Percentiles rank a stretch among this genome's conserved stretches.
Conservation (phyloP, 257 asterid genomes). For the Echium plantagineum region DNA sequence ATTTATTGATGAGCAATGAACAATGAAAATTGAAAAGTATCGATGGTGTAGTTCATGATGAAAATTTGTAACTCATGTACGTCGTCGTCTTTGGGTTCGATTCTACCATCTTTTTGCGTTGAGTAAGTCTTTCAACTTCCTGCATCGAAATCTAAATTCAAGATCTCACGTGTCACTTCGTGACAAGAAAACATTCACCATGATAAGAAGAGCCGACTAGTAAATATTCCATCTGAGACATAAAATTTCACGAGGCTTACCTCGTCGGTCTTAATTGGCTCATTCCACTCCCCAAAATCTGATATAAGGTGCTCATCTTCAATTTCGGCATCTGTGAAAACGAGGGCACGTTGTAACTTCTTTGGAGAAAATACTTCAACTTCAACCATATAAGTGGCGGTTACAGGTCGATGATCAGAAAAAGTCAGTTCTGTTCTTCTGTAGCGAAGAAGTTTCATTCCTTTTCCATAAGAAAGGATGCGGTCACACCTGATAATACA, state of each 20-base stretch:
- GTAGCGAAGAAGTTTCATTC: conserved; percentile 56
- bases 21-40: background rate
- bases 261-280: conserved; percentile 27
- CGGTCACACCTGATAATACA: conserved; percentile 74
- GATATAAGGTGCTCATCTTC: conserved; percentile 41
- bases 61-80: background rate
- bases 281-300: conserved; percentile 24
- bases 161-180: no score
- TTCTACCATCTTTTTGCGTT: background rate
- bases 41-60: background rate
- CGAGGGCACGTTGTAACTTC: conserved; percentile 81
- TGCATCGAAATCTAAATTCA: no score
- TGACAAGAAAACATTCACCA: background rate
- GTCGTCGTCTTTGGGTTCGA: background rate
- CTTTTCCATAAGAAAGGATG: conserved; percentile 71
- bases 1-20: no score
- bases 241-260: conserved; percentile 11
- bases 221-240: background rate
- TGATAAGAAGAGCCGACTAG: background rate
- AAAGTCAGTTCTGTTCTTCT: conserved; percentile 54
- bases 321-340: conserved; percentile 83
- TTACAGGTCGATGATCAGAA: conserved; percentile 94
- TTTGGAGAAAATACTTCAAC: conserved; percentile 77
- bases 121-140: no score
- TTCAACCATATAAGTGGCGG: conserved; percentile 64